phyloP scores from a whole-genome alignment of 2,329 filamentous ascomycete genomes.

The Neofusicoccum laricinum region DNA sequence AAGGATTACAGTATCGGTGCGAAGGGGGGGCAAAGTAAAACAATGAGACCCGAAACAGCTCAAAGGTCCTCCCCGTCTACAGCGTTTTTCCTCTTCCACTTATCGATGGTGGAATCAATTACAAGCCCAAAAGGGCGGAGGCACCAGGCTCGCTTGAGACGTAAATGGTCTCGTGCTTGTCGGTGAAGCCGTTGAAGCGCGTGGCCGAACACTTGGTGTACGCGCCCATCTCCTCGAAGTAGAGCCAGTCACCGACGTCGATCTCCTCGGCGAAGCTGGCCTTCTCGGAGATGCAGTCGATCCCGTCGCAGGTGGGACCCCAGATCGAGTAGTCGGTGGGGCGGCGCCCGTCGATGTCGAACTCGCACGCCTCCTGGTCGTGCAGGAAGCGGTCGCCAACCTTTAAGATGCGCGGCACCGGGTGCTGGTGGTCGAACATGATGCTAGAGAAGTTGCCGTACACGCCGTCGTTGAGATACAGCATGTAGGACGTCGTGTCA shows the following conservation, averaged over 20 bases:
- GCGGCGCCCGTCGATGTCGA: conserved; percentile 20
- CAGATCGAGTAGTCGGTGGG: conserved; percentile 85
- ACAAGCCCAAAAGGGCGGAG: conserved; percentile 59
- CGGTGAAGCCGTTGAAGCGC: conserved; percentile 94
- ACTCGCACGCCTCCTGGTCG: conserved; percentile 26
- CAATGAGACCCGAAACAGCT: background rate
- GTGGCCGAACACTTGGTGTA: conserved; percentile 99
- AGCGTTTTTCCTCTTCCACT: background rate
- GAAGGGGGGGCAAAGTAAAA: background rate
- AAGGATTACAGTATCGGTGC: background rate
- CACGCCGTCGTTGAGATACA: conserved; percentile 95
- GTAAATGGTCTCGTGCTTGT: conserved; percentile 89
- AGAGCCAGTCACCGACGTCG: conserved; percentile 95
- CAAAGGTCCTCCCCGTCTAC: background rate
- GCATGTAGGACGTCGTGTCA: conserved; percentile 78
- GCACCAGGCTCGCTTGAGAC: conserved; percentile 92
- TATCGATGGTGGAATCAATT: background rate
- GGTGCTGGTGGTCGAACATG: conserved; percentile 98
- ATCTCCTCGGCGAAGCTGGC: conserved; percentile 74
- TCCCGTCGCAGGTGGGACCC: conserved; percentile 97
- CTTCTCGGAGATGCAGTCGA: conserved; percentile 86
- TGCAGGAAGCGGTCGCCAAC: conserved; percentile 58
- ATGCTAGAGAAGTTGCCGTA: conserved; percentile 99
- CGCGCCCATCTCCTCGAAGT: conserved; percentile 98
- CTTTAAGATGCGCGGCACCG: conserved; percentile 76